Conservation (phyloP, 345 rosid species). For the Durio zibethinus region DNA sequence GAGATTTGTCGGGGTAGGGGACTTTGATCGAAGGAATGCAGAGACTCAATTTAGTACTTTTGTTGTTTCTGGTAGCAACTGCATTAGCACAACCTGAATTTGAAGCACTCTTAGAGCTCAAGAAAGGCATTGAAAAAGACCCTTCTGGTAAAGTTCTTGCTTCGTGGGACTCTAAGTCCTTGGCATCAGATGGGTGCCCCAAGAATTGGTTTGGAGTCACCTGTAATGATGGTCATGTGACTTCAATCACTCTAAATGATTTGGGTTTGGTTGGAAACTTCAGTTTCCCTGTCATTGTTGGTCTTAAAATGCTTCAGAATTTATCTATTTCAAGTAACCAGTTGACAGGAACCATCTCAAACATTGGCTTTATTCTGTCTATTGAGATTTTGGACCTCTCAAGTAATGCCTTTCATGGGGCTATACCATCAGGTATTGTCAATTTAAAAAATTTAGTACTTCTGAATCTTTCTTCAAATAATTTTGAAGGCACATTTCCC, state of each 20-base stretch:
- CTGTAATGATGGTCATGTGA: slow-evolving; percentile 58
- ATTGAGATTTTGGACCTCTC: slow-evolving; percentile 62
- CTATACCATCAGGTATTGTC: slow-evolving; percentile 43
- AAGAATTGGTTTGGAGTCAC: slow-evolving; percentile 69
- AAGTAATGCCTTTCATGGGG: slow-evolving; percentile 50
- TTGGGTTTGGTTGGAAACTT: slow-evolving; percentile 64
- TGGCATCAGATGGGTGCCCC: slow-evolving; percentile 69
- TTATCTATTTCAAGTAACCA: slow-evolving; percentile 62
- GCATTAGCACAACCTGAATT: slow-evolving; percentile 59
- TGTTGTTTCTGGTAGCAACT: slow-evolving; percentile 32
- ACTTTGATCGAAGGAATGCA: slow-evolving; percentile 53
- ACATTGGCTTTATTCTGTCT: slow-evolving; percentile 47
- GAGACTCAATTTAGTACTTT: slow-evolving; percentile 38
- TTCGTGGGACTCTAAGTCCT: slow-evolving; percentile 70
- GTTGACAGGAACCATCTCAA: slow-evolving; percentile 62
- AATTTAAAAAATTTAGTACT: slow-evolving; percentile 39
- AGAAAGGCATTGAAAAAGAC: slow-evolving; percentile 59
- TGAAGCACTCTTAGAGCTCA: slow-evolving; percentile 72
- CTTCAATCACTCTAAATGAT: slow-evolving; percentile 55
- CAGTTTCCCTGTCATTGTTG: slow-evolving; percentile 51
- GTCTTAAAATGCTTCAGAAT: slow-evolving; percentile 57
- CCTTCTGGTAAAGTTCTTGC: slow-evolving; percentile 49
- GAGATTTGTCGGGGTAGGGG: slow-evolving; percentile 10
- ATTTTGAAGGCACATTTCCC: slow-evolving; percentile 53
- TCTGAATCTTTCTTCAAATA: slow-evolving; percentile 57